Evolutionary conservation across 805 yeast genomes (phyloP).

Genomic region (Starmerella bacillaris): DNA sequence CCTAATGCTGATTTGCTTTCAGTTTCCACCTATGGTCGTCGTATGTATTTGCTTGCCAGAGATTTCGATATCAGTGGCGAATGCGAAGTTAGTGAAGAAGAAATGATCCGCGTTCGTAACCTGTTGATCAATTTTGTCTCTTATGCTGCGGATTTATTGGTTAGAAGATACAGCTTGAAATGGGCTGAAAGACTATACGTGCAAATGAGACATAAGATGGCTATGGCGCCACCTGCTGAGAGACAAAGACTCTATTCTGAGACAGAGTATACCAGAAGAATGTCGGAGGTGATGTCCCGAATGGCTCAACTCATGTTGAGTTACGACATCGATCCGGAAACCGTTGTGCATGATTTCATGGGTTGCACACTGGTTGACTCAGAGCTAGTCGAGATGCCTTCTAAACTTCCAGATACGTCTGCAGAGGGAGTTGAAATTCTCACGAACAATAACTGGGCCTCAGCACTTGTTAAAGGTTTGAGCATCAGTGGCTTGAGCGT

Average conservation of each 20-base stretch:
- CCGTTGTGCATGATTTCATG: constrained; percentile 8
- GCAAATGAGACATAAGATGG: constrained; percentile 21
- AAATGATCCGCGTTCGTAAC: constrained; percentile 37
- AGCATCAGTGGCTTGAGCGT: constrained; percentile 22
- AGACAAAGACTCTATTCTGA: constrained; percentile 20
- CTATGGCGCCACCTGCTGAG: constrained; percentile 16
- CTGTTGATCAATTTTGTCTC: constrained; percentile 47
- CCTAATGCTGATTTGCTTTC: constrained; percentile 26
- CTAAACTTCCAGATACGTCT: neutral
- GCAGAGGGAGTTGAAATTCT: constrained; percentile 9
- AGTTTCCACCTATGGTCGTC: constrained; percentile 33
- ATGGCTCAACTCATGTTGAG: constrained; percentile 38
- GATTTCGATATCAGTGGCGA: constrained; percentile 29
- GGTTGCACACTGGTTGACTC: constrained; percentile 1
- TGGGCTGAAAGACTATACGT: constrained; percentile 22
- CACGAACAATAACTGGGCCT: constrained; percentile 9
- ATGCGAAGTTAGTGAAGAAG: constrained; percentile 23
- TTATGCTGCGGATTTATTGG: constrained; percentile 29
- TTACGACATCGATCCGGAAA: constrained; percentile 42
- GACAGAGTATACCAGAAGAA: constrained; percentile 16
- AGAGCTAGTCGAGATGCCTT: neutral
- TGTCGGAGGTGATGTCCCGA: constrained; percentile 26
- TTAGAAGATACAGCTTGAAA: constrained; percentile 19
- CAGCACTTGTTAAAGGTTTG: constrained; percentile 13
- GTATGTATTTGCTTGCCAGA: constrained; percentile 40